Percentiles rank a stretch among this genome's conserved stretches.
These are phyloP conservation scores for Ganoderma boninense DNA, from an alignment of 1,284 basidiomycete genomes.

Conservation along the genomic window DNA sequence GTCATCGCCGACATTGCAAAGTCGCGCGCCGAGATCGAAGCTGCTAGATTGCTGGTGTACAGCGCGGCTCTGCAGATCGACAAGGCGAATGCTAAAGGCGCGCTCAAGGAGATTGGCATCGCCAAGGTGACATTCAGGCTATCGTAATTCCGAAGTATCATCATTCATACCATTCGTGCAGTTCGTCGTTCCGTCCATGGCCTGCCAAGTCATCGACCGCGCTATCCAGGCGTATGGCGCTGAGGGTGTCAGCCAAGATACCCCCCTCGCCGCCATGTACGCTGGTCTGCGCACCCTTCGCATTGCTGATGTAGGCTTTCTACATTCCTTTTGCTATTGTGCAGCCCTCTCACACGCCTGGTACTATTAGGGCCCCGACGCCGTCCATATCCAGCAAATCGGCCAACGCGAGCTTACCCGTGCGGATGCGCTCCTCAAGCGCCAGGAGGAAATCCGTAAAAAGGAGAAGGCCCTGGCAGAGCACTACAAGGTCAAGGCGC, in stretches of 20 bases:
- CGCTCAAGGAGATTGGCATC: constrained; percentile 96
- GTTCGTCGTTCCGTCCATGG: constrained; percentile 94
- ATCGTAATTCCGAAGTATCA: neutral
- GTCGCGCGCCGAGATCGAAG: constrained; percentile 93
- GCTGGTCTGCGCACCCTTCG: constrained; percentile 88
- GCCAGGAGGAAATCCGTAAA: constrained; percentile 60
- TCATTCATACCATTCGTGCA: constrained; percentile 41
- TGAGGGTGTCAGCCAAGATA: constrained; percentile 94
- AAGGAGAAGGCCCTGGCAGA: constrained; percentile 68
- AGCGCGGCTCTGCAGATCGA: constrained; percentile 96
- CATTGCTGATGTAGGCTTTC: constrained; percentile 81
- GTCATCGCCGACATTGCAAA: constrained; percentile 92
- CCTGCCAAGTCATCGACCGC: constrained; percentile 88
- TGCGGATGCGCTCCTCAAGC: constrained; percentile 62
- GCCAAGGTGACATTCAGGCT: constrained; percentile 74
- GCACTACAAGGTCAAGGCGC: constrained; percentile 63
- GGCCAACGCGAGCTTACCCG: constrained; percentile 87
- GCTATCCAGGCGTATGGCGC: constrained; percentile 96
- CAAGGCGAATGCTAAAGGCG: constrained; percentile 89
- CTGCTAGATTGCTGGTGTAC: constrained; percentile 86
- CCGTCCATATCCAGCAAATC: constrained; percentile 94
- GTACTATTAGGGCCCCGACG: constrained; percentile 80
- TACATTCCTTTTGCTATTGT: neutral
- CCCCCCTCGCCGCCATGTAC: constrained; percentile 81
- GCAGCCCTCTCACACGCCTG: neutral